Evolutionary conservation across 129 eudicot species (phyloP), one percentile per base, ranked within the genome.

Genomic region (Escallonia rubra): DNA sequence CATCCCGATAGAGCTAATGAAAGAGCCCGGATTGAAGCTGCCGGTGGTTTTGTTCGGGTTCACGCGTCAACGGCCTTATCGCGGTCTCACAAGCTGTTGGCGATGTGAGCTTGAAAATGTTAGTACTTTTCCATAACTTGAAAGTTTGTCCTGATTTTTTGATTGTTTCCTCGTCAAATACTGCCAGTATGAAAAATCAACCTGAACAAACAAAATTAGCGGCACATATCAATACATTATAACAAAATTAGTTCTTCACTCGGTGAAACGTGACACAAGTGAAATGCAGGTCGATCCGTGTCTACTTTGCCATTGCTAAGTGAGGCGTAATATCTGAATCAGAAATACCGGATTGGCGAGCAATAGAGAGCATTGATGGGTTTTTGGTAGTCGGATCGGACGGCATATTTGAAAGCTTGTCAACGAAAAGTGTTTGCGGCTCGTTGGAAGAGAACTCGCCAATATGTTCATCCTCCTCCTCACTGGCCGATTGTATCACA

Each of bases 1-100:
- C 89, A 85, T 78, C 92, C 96, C 10, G 87, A 81, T 74, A 83
- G 89, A 78, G 87, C 70, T 10, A 92, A 89, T 68, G 96, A 89
- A 72, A 79, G 72, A 56, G 82, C 85, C 57, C 77, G 92, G 43
- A 78, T 85, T 61, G 85, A 82, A 79, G 74, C 73, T 8, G 79
- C 81, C n/a, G 92, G 96, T 75, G 92, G 92, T 52, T 78, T 72
- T 53, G 79, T 89, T 73, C 67, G 72, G 43, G 58, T 47, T 87
- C 96, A 40, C 81, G 96, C 39, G 96, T 89, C 70, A 89, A 89
- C 43, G 96, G 96, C n/a, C 57, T 82, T 16, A 72, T 89, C 59
- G 87, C 96, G 12, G 72, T 89, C 16, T 82, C 92, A 50, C 81
- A 92, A 70, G 73, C 96, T 58, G 78, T 89, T 50, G 96, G 96